phyloP scores from a whole-genome alignment of 495 filamentous ascomycete genomes.

The Xylaria flabelliformis region DNA sequence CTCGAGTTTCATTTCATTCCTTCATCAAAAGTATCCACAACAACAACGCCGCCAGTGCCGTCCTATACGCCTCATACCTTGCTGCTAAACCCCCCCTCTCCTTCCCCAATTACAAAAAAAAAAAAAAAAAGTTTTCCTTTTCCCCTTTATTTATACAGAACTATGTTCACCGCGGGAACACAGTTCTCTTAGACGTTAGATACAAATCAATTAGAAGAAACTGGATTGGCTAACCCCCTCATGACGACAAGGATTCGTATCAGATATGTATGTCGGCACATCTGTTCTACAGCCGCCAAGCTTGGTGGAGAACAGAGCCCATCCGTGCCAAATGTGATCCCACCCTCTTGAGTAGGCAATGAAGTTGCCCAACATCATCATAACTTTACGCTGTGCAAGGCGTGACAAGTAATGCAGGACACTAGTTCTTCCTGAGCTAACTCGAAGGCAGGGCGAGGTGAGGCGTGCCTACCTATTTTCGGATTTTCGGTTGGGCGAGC shows the following conservation, averaged over 20 bases:
- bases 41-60: background rate
- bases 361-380: background rate
- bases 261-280: background rate
- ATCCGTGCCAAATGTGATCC: background rate
- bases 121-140: background rate
- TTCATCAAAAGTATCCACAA: background rate
- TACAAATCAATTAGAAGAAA: slow-evolving; percentile 16
- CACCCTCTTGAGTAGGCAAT: background rate
- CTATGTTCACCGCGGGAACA: background rate
- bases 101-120: background rate
- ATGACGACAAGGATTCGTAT: background rate
- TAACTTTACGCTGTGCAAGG: background rate
- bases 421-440: background rate
- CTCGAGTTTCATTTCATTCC: background rate
- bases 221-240: background rate
- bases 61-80: slow-evolving; percentile 10
- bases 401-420: background rate
- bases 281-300: background rate
- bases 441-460: background rate
- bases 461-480: slow-evolving; percentile 44
- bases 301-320: background rate
- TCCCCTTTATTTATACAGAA: slow-evolving; percentile 21
- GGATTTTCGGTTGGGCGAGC: slow-evolving; percentile 59
- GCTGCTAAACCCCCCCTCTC: background rate
- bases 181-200: background rate